Base-by-base conservation (phyloP, 805 yeast species). In the Jamesozyma piceae region DNA sequence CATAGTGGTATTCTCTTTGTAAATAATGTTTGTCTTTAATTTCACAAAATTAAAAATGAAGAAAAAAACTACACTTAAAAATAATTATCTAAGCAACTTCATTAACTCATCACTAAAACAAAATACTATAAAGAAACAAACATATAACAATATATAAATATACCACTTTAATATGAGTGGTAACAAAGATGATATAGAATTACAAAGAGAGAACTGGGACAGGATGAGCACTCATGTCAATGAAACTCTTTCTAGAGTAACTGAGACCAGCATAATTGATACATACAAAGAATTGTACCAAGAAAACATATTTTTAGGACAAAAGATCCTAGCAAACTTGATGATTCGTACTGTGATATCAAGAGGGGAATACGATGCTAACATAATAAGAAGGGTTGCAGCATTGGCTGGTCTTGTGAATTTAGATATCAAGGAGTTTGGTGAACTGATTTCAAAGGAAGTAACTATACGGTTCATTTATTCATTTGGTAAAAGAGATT, bases 301-400 rank as follows among this genome's bases (percentile, higher is more conserved):
- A 35, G 54, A 73, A 43, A 86, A 88, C 53, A 44, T 88, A 11
- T 47, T 71, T 1, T 62, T 85, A 38, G 89, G 81, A 0, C 64
- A 70, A 27, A 89, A 89, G 1, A 49, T 80, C 1, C 58, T 84
- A 72, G 69, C 70, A 37, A 69, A 74, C 0, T 83, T 77, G 51
- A 24, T 24, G 28, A 24, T 24, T 24, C 28, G 28, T 11, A 8
- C 6, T 24, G 28, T 24, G 11, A 6, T 24, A 11, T 8, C 28
- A 34, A 2, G 69, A 82, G 0, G 60, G 75, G 0, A 69, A 72
- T 1, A 79, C 31, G 30, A 39, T 17, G 17, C 18, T 11, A 24
- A 24, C 11, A 11, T 6, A 24, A 24, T 24, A 6, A 24, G 28
- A 11, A 24, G 11, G 28, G 28, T 24, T 24, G 28, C 28, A 24